These are phyloP conservation scores for Solanum hybrid DNA, from an alignment of 305 asterid species.

Conservation along the genomic window DNA sequence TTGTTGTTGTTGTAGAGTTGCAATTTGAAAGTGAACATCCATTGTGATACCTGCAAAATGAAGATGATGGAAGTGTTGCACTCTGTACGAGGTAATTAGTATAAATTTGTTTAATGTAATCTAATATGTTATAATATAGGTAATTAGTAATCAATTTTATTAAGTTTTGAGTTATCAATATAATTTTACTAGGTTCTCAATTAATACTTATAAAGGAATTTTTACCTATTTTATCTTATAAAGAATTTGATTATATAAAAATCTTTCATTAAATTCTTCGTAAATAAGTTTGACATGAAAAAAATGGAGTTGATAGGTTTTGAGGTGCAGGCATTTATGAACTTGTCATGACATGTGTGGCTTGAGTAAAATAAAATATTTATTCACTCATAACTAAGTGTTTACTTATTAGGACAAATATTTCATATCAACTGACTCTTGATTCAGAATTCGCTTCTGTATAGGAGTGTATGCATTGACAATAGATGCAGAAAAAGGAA, in stretches of 20 bases:
- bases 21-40: constrained; percentile 14
- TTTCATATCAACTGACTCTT: not conserved
- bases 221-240: not conserved
- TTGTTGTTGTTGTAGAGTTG: constrained; percentile 3
- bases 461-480: constrained; percentile 12
- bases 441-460: not conserved
- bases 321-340: not conserved
- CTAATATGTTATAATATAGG: not conserved
- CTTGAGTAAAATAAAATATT: not conserved
- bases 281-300: not conserved
- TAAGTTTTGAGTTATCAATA: not conserved
- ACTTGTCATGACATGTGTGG: not conserved
- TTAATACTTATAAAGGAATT: not conserved
- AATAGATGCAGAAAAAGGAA: constrained; percentile 13
- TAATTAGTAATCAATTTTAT: not conserved
- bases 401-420: not conserved
- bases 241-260: not conserved
- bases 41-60: constrained; percentile 21
- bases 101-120: not conserved
- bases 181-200: not conserved
- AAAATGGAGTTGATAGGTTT: not conserved
- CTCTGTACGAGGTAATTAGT: constrained; percentile 18
- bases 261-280: not conserved
- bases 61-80: constrained; percentile 18
- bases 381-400: not conserved